Evolutionary conservation across 2,329 filamentous ascomycete species (phyloP).

Genomic region (Sphaerulina musiva): DNA sequence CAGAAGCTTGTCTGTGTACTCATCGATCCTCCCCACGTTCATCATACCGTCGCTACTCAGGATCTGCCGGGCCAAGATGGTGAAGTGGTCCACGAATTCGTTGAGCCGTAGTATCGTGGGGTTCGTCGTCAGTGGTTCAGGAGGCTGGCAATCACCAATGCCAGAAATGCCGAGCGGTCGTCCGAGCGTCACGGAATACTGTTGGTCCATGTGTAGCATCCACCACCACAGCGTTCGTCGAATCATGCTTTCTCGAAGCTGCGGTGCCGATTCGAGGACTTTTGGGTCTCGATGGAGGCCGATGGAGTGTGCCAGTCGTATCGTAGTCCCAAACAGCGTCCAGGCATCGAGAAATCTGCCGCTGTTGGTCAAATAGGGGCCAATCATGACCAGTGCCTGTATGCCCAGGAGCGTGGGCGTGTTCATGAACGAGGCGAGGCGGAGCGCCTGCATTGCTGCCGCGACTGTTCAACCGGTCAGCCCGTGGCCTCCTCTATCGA

Average conservation of each 20-base stretch:
- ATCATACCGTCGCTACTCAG: constrained; percentile 40
- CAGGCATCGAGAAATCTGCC: constrained; percentile 47
- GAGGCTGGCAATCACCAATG: constrained; percentile 44
- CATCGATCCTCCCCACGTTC: constrained; percentile 40
- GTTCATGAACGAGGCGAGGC: constrained; percentile 45
- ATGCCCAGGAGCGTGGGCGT: constrained; percentile 43
- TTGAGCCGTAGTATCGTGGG: constrained; percentile 40
- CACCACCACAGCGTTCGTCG: constrained; percentile 47
- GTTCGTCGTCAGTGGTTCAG: constrained; percentile 42
- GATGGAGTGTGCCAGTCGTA: constrained; percentile 45
- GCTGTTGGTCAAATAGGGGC: constrained; percentile 45
- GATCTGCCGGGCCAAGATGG: constrained; percentile 44
- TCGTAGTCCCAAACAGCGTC: constrained; percentile 45
- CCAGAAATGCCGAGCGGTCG: constrained; percentile 46
- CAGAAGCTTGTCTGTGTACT: constrained; percentile 42
- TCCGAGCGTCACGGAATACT: constrained; percentile 46
- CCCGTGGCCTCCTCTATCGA: background rate
- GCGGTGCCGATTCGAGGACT: constrained; percentile 39
- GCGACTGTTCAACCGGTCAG: constrained; percentile 35
- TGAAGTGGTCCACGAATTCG: constrained; percentile 44
- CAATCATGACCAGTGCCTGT: constrained; percentile 45
- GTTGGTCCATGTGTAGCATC: constrained; percentile 48
- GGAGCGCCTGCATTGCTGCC: constrained; percentile 47
- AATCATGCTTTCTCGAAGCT: constrained; percentile 38
- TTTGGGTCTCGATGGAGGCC: constrained; percentile 46